A percentile compares a stretch with the other conserved stretches of the same genome.
These are phyloP conservation scores for Backusella parvicylindrica DNA, from an alignment of 192 early-diverging fungal species.

Conservation along the genomic window DNA sequence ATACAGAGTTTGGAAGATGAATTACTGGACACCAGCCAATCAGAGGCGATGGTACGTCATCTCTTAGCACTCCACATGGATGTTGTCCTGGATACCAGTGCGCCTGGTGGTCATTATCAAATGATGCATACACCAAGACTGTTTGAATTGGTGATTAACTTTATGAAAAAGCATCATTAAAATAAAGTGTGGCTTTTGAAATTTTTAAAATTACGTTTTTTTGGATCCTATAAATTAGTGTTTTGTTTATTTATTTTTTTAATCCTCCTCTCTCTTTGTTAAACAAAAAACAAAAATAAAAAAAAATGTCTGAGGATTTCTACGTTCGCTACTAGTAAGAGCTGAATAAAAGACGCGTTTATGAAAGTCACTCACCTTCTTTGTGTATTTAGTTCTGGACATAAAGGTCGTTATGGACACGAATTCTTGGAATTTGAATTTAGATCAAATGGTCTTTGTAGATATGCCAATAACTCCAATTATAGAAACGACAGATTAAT, in stretches of 20 bases:
- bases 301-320: constrained; percentile 39
- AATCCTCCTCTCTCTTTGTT: not conserved
- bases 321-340: constrained; percentile 50
- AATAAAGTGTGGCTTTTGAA: not conserved
- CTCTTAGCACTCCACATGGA: not conserved
- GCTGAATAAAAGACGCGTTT: not conserved
- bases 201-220: not conserved
- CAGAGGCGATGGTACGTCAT: constrained; percentile 27
- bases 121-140: constrained; percentile 13
- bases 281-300: not conserved
- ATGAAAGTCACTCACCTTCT: not conserved
- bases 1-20: constrained; percentile 69
- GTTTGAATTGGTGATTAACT: not conserved
- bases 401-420: constrained; percentile 94
- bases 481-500: constrained; percentile 98
- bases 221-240: not conserved
- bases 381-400: constrained; percentile 62
- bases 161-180: not conserved
- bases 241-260: not conserved
- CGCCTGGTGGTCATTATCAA: constrained; percentile 17
- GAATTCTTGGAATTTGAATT: constrained; percentile 99
- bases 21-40: constrained; percentile 59
- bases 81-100: constrained; percentile 1
- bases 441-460: constrained; percentile 76
- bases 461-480: constrained; percentile 98